Percentiles rank a stretch among this genome's conserved stretches.
Conservation (phyloP, 345 rosid genomes). For the Eutrema yunnanense region DNA sequence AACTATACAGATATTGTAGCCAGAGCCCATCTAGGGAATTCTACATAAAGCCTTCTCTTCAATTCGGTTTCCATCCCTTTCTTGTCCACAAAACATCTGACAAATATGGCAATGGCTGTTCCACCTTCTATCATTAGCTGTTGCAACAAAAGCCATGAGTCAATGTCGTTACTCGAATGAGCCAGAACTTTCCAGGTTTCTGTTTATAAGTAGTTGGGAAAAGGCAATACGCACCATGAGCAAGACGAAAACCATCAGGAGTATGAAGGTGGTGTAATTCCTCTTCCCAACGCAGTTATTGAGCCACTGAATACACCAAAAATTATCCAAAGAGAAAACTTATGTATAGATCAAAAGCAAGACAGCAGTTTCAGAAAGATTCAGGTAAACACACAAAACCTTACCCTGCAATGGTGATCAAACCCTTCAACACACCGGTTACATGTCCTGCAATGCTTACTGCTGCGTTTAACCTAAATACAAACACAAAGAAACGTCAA, state of each 20-base stretch:
- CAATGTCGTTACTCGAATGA: neutral
- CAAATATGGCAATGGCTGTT: slow-evolving; percentile 74
- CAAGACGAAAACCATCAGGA: slow-evolving; percentile 73
- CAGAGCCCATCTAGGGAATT: slow-evolving; percentile 72
- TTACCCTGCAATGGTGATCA: slow-evolving; percentile 98
- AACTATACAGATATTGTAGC: slow-evolving; percentile 71
- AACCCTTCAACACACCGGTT: slow-evolving; percentile 96
- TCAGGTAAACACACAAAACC: neutral
- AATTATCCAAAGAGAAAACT: neutral
- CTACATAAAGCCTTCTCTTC: slow-evolving; percentile 44
- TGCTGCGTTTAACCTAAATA: slow-evolving; percentile 74
- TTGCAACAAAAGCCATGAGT: slow-evolving; percentile 1
- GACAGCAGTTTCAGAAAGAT: neutral
- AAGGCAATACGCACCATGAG: slow-evolving; percentile 48
- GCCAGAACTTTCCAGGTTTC: neutral
- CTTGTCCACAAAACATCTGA: slow-evolving; percentile 87
- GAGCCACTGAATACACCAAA: slow-evolving; percentile 63
- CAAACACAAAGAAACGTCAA: neutral
- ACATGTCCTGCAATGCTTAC: slow-evolving; percentile 96
- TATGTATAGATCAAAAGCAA: neutral
- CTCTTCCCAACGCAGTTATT: slow-evolving; percentile 93
- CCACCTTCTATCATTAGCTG: slow-evolving; percentile 93
- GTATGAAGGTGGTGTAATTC: slow-evolving; percentile 85
- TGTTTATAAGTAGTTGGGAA: neutral
- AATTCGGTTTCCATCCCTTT: slow-evolving; percentile 74